Base-by-base conservation (phyloP, 169 alveolate genomes). In the Besnoitia besnoiti region DNA sequence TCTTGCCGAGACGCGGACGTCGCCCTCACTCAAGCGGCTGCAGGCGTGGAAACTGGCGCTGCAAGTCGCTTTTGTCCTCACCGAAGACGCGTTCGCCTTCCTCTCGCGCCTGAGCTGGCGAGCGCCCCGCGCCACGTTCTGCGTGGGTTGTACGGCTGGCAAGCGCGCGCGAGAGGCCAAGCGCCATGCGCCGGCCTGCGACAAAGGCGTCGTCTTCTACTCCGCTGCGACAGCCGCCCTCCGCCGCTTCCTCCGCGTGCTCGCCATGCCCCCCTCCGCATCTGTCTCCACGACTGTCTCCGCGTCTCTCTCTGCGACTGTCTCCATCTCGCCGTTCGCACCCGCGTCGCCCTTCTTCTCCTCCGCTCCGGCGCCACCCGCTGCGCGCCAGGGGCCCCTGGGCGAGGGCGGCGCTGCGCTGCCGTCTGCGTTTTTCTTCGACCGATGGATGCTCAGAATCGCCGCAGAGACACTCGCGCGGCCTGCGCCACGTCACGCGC, bases 81-180 rank as follows among this genome's bases (percentile, higher is more conserved):
- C 40, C 59, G 87, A 77, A 77, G 87, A 77, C 59, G 87, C 87
- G 39, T 73, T 42, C 46, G 16, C 24, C 44, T 73, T 73, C 82
- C 46, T 73, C 10, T 77, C 59, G 87, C 40, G 47, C 30, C 49
- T 8, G 39, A 30, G 42, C 44, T 35, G 80, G 46, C 80, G 19
- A 2, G 14, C 80, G 24, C 44, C 80, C n/a, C n/a, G n/a, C n/a
- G n/a, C n/a, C n/a, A n/a, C n/a, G n/a, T n/a, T n/a, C n/a, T n/a
- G n/a, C n/a, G n/a, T n/a, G n/a, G n/a, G n/a, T n/a, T n/a, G n/a
- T n/a, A n/a, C n/a, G n/a, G n/a, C n/a, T n/a, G n/a, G 80, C 80
- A 16, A 19, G 40, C 47, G 67, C 4, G 3, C 4, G 30, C n/a
- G 33, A 5, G 7, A 5, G 30, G 30, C 33, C 7, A 55, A 19